A percentile compares a stretch with the other conserved stretches of the same genome.
Conservation (phyloP, 1,284 basidiomycete species). For the Sutorius eximius region DNA sequence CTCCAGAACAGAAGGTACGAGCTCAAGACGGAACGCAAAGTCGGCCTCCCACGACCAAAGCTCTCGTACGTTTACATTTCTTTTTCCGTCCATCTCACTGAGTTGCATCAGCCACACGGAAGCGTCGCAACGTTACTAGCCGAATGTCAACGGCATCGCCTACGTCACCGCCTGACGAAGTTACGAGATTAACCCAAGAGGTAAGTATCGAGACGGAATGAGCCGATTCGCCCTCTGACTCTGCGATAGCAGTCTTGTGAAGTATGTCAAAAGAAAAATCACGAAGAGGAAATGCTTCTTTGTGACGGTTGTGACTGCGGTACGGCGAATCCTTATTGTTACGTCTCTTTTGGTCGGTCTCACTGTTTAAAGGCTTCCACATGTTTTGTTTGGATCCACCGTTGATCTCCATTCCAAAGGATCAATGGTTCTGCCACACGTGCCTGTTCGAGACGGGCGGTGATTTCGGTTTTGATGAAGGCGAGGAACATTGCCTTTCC, state of each 20-base stretch:
- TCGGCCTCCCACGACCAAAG: constrained; percentile 44
- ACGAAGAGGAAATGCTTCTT: constrained; percentile 87
- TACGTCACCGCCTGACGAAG: constrained; percentile 47
- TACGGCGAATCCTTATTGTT: constrained; percentile 40
- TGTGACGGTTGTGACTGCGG: constrained; percentile 98
- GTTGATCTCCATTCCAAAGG: constrained; percentile 79
- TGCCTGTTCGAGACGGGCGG: constrained; percentile 94
- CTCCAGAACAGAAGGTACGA: constrained; percentile 32
- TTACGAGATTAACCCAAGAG: constrained; percentile 48
- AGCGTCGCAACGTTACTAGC: constrained; percentile 30
- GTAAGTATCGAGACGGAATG: constrained; percentile 37
- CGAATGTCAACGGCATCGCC: constrained; percentile 42
- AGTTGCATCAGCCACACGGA: constrained; percentile 37
- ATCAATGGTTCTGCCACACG: constrained; percentile 95
- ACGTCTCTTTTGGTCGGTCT: constrained; percentile 13
- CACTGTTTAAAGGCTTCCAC: constrained; percentile 74
- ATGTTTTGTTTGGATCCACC: constrained; percentile 96
- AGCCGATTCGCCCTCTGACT: constrained; percentile 22
- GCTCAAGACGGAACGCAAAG: constrained; percentile 45
- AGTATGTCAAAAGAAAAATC: constrained; percentile 86
- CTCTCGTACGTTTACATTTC: constrained; percentile 34
- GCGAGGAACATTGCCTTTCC: constrained; percentile 91
- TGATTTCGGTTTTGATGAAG: constrained; percentile 98
- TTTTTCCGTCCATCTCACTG: constrained; percentile 18
- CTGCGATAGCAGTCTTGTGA: constrained; percentile 60